phyloP scores from a whole-genome alignment of 768 basidiomycete species.

The Boletus sp. region DNA sequence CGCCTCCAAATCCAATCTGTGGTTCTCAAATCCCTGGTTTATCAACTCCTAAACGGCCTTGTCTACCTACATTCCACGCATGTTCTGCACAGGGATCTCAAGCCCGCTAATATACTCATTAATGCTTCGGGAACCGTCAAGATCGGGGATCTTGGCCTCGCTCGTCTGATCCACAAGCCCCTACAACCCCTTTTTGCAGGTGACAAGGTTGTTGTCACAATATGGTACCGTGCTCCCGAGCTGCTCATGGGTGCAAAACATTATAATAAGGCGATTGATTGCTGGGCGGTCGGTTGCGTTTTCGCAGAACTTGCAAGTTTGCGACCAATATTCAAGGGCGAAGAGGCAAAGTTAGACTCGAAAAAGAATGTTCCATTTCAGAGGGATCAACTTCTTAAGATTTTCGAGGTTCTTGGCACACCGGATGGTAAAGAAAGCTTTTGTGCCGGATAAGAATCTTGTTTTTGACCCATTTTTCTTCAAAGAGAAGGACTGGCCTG shows the following conservation, averaged over 20 bases:
- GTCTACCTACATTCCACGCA: slow-evolving; percentile 93
- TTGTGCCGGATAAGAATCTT: not conserved
- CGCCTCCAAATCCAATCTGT: slow-evolving; percentile 69
- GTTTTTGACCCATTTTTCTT: slow-evolving; percentile 1
- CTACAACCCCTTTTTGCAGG: slow-evolving; percentile 88
- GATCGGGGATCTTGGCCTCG: slow-evolving; percentile 97
- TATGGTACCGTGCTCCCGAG: slow-evolving; percentile 99
- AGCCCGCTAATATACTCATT: slow-evolving; percentile 98
- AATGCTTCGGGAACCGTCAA: slow-evolving; percentile 87
- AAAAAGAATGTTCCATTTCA: slow-evolving; percentile 99
- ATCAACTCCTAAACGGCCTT: slow-evolving; percentile 92
- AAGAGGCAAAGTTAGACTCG: slow-evolving; percentile 94
- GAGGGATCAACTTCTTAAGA: slow-evolving; percentile 89
- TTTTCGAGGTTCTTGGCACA: slow-evolving; percentile 93
- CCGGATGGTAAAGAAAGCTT: slow-evolving; percentile 56
- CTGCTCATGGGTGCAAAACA: slow-evolving; percentile 95
- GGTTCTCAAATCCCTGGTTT: slow-evolving; percentile 89
- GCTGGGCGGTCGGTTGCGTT: slow-evolving; percentile 98
- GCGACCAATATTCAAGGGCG: slow-evolving; percentile 97
- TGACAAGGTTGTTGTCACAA: slow-evolving; percentile 98
- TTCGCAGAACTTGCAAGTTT: slow-evolving; percentile 93
- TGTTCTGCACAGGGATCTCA: slow-evolving; percentile 95
- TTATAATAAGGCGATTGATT: slow-evolving; percentile 94
- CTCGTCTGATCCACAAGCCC: slow-evolving; percentile 86
- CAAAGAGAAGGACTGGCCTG: slow-evolving; percentile 87